Evolutionary conservation across 2,329 filamentous ascomycete genomes (phyloP).

Genomic region (Atkinsonella hypoxylon): DNA sequence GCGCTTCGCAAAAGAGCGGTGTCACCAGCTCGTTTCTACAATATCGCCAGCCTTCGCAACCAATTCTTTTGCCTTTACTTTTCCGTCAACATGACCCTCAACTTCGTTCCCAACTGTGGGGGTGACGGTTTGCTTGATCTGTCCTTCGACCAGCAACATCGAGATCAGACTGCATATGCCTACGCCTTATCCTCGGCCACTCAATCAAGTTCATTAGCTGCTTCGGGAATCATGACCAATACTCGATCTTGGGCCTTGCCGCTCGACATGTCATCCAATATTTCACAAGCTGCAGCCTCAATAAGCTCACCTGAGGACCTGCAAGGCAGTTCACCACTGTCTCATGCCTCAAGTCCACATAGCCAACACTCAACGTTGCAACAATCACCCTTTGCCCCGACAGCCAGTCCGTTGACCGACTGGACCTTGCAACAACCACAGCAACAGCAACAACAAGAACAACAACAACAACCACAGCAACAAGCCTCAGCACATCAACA

Average conservation of each 20-base stretch:
- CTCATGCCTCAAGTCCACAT: slow-evolving; percentile 38
- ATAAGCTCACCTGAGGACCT: slow-evolving; percentile 35
- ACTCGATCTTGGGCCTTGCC: slow-evolving; percentile 37
- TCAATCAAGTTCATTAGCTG: slow-evolving; percentile 21
- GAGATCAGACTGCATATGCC: slow-evolving; percentile 36
- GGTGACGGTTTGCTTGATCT: slow-evolving; percentile 51
- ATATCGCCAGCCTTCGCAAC: slow-evolving; percentile 21
- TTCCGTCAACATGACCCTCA: slow-evolving; percentile 40
- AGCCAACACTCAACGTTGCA: slow-evolving; percentile 38
- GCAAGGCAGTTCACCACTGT: slow-evolving; percentile 36
- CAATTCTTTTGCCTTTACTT: slow-evolving; percentile 19
- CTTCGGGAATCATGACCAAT: slow-evolving; percentile 24
- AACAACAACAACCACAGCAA: slow-evolving; percentile 32
- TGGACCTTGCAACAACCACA: slow-evolving; percentile 49
- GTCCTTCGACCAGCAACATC: slow-evolving; percentile 46
- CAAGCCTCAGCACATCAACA: slow-evolving; percentile 24
- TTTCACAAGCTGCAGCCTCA: slow-evolving; percentile 32
- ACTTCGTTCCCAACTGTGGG: slow-evolving; percentile 43
- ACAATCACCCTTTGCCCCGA: slow-evolving; percentile 41
- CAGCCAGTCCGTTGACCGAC: slow-evolving; percentile 43
- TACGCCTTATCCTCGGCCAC: slow-evolving; percentile 10
- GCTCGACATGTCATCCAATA: slow-evolving; percentile 37
- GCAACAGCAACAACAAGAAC: slow-evolving; percentile 25
- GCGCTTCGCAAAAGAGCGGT: slow-evolving; percentile 31
- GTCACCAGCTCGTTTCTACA: slow-evolving; percentile 27